phyloP scores from a whole-genome alignment of 2,329 filamentous ascomycete species.

The Reticulascus tulasneorum region DNA sequence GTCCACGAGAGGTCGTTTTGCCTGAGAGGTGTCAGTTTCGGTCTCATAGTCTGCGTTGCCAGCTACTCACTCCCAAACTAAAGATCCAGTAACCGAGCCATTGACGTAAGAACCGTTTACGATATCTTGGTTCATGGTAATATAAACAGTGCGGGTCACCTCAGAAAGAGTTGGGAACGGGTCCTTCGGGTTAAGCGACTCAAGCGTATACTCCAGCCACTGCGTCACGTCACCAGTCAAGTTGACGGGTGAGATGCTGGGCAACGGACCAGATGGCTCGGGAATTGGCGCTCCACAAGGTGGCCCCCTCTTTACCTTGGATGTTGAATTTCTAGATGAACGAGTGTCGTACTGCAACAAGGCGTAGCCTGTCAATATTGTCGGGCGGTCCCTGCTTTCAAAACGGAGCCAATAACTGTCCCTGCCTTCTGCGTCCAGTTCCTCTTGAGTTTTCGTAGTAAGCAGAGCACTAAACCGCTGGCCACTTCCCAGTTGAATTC shows the following conservation, averaged over 20 bases:
- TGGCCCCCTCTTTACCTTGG: too few relatives aligned
- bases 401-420: constrained; percentile 41
- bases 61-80: constrained; percentile 36
- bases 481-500: constrained; percentile 53
- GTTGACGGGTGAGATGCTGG: too few relatives aligned
- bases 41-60: neutral
- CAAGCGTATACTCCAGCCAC: constrained; percentile 46
- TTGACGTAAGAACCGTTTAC: constrained; percentile 27
- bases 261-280: too few relatives aligned
- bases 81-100: constrained; percentile 22
- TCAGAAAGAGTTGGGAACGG: constrained; percentile 39
- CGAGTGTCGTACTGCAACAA: constrained; percentile 38
- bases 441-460: constrained; percentile 42
- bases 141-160: constrained; percentile 45
- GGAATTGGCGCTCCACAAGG: too few relatives aligned
- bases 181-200: constrained; percentile 23
- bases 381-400: constrained; percentile 46
- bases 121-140: constrained; percentile 38
- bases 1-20: constrained; percentile 43
- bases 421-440: constrained; percentile 30
- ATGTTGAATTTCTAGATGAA: too few relatives aligned
- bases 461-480: constrained; percentile 59
- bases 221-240: too few relatives aligned
- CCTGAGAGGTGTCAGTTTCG: too few relatives aligned
- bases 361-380: constrained; percentile 41